Evolutionary conservation across 768 basidiomycete genomes (phyloP), one percentile per base, ranked within the genome.

Genomic region (Ephemerocybe angulata): DNA sequence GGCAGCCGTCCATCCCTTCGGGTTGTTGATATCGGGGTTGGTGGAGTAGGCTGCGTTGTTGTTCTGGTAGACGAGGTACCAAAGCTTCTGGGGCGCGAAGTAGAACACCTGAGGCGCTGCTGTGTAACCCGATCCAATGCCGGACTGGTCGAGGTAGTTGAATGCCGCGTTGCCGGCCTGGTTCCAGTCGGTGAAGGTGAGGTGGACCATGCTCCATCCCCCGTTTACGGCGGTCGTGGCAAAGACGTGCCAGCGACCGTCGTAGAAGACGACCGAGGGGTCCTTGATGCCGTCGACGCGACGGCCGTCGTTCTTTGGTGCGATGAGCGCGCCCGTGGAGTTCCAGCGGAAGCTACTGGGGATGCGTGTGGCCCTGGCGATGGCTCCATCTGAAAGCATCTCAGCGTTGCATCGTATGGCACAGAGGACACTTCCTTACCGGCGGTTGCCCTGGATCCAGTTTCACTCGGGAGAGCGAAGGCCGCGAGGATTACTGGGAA

Each of bases 41-140:
- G 63, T 64, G 15, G 60, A 62, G 38, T 62, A 64, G 4, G 55
- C 59, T 2, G 59, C 59, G 35, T 60, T 60, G 37, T 54, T 56
- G 43, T 59, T 54, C 58, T 64, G 60, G 46, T 55, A 62, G 37
- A 60, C 55, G 10, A 64, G 54, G 29, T 60, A 60, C 63, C 63
- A 64, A 21, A 60, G 41, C 3, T 56, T 62, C 44, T 64, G 57
- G 1, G 63, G 63, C 5, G 63, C 56, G 41, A 63, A 63, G 47
- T 58, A 63, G 55, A 63, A 58, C 31, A 61, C 35, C 35, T 59
- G 37, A 10, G 62, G 62, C 11, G 62, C 60, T 5, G 62, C 62
- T 12, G 58, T 52, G 42, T 63, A 63, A 11, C 62, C 62, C 4
- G 59, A 29, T 3, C 62, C 62, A 17, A 63, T 58, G 4, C 40